Conservation (phyloP, 495 filamentous ascomycete genomes). For the Lichina pygmaea region DNA sequence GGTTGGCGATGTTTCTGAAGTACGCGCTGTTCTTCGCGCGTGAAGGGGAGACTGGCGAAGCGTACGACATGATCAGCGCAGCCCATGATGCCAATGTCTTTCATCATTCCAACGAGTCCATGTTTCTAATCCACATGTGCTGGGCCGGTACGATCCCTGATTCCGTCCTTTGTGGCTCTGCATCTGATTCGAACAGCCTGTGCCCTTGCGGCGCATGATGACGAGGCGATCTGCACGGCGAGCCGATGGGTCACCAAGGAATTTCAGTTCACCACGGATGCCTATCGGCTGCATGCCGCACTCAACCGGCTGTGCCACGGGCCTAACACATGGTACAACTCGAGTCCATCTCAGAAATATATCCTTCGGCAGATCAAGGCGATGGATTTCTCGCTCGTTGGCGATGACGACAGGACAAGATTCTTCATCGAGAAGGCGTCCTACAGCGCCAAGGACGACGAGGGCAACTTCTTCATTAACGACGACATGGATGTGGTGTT, state of each 20-base stretch:
- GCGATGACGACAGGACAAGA: conserved; percentile 10
- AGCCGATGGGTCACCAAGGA: conserved; percentile 70
- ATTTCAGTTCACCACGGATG: conserved; percentile 60
- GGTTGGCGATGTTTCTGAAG: conserved; percentile 77
- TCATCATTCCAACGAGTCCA: conserved; percentile 32
- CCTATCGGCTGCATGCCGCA: conserved; percentile 55
- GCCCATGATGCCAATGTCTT: conserved; percentile 57
- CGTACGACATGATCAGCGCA: conserved; percentile 50
- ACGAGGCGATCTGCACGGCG: conserved; percentile 35
- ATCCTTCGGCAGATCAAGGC: conserved; percentile 74
- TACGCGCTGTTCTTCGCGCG: conserved; percentile 52
- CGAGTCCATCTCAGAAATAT: conserved; percentile 51
- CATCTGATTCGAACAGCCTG: conserved; percentile 25
- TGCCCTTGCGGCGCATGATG: conserved; percentile 53
- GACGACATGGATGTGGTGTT: conserved; percentile 41
- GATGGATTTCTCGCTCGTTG: conserved; percentile 38
- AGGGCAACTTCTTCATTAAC: conserved; percentile 18
- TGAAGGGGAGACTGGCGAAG: conserved; percentile 26
- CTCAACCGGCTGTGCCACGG: conserved; percentile 35
- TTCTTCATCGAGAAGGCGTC: conserved; percentile 17
- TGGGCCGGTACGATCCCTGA: conserved; percentile 34
- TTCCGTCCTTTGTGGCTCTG: neutral
- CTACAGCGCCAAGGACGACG: conserved; percentile 21
- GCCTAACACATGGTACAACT: conserved; percentile 22
- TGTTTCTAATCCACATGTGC: conserved; percentile 50